Conservation (phyloP, 768 basidiomycete species). For the Pleurotus salmoneostramineus region DNA sequence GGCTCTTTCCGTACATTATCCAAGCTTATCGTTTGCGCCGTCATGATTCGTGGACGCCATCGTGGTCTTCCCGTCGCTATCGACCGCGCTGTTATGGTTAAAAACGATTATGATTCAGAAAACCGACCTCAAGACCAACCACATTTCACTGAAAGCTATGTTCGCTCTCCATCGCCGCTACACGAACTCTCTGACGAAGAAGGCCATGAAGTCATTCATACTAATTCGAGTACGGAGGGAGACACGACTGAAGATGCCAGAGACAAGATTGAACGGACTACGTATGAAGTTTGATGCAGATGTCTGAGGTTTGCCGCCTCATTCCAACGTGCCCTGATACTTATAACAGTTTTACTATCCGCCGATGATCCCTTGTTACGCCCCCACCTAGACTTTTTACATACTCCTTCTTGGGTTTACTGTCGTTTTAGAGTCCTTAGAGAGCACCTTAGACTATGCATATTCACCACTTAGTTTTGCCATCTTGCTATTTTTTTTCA, state of each 20-base stretch:
- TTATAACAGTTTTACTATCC: neutral
- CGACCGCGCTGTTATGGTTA: conserved; percentile 82
- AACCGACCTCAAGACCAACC: conserved; percentile 12
- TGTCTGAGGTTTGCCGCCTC: no score
- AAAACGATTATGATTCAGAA: conserved; percentile 46
- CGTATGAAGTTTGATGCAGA: neutral
- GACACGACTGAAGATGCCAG: neutral
- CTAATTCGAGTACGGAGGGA: neutral
- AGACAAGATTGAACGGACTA: conserved; percentile 1
- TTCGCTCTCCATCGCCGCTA: neutral
- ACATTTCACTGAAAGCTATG: conserved; percentile 32
- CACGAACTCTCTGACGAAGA: conserved; percentile 3
- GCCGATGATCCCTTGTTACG: no score
- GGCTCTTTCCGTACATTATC: conserved; percentile 78
- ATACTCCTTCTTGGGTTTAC: neutral
- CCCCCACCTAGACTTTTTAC: neutral
- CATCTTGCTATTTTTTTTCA: neutral
- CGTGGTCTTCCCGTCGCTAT: conserved; percentile 86
- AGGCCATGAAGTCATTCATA: neutral
- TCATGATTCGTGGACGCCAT: conserved; percentile 95
- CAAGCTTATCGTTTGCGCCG: conserved; percentile 80
- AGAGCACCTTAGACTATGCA: neutral
- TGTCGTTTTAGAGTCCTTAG: neutral
- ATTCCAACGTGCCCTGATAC: neutral
- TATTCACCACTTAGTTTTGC: neutral